Percentiles rank a stretch among this genome's conserved stretches.
phyloP scores from a whole-genome alignment of 768 basidiomycete species.

The Leccinum obscurum region DNA sequence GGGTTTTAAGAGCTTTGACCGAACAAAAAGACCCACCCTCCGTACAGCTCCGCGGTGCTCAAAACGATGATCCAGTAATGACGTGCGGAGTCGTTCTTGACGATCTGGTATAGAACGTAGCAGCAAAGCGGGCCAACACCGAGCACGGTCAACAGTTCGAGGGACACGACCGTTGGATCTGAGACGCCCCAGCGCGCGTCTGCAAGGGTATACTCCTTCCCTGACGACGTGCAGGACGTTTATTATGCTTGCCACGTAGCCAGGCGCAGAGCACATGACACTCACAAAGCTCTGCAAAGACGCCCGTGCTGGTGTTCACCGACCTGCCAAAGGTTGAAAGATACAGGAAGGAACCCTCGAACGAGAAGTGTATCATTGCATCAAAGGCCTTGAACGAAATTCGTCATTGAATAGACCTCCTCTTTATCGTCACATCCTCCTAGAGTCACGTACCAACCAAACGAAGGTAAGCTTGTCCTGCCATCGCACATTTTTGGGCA shows the following conservation, averaged over 20 bases:
- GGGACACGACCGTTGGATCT: slow-evolving; percentile 77
- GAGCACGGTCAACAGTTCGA: slow-evolving; percentile 82
- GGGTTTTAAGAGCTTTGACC: not conserved
- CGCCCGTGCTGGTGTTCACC: slow-evolving; percentile 67
- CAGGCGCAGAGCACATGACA: not conserved
- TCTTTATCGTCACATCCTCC: not conserved
- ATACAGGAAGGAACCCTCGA: slow-evolving; percentile 82
- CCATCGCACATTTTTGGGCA: slow-evolving; percentile 64
- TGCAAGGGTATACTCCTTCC: slow-evolving; percentile 80
- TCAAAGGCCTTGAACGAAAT: slow-evolving; percentile 61
- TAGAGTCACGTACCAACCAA: slow-evolving; percentile 59
- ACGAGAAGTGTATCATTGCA: slow-evolving; percentile 73
- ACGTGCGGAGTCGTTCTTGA: slow-evolving; percentile 59
- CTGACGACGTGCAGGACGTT: slow-evolving; percentile 35
- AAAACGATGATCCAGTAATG: slow-evolving; percentile 74
- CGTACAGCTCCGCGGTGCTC: slow-evolving; percentile 75
- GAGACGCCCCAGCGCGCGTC: slow-evolving; percentile 81
- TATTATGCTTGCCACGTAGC: not conserved
- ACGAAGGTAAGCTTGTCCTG: slow-evolving; percentile 72
- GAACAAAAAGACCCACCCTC: slow-evolving; percentile 50
- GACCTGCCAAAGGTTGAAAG: slow-evolving; percentile 72
- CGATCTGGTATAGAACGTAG: slow-evolving; percentile 67
- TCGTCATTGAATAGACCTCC: not conserved
- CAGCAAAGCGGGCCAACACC: slow-evolving; percentile 70
- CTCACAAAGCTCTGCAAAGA: slow-evolving; percentile 76